phyloP scores from a whole-genome alignment of 2,329 filamentous ascomycete species.

The Berkeleyomyces basicola region DNA sequence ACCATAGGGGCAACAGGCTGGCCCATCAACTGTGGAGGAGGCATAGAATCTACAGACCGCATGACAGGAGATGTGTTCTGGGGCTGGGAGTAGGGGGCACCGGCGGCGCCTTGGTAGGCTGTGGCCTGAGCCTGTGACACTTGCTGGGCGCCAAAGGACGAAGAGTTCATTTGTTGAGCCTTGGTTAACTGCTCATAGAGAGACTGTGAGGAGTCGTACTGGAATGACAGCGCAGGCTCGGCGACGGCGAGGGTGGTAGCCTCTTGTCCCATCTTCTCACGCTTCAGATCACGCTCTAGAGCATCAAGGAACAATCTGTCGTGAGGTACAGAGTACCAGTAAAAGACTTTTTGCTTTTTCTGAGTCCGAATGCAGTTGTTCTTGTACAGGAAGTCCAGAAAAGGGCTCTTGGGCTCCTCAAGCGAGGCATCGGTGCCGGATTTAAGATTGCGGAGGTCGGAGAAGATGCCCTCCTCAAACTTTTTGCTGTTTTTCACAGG shows the following conservation, averaged over 20 bases:
- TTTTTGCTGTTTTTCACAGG: conserved; percentile 99
- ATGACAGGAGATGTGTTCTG: conserved; percentile 80
- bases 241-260: conserved; percentile 91
- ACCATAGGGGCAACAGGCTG: conserved; percentile 39
- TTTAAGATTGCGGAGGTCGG: conserved; percentile 93
- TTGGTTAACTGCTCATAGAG: conserved; percentile 99
- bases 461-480: conserved; percentile 99
- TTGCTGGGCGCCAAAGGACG: conserved; percentile 76
- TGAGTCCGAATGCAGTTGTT: conserved; percentile 99
- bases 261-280: conserved; percentile 98
- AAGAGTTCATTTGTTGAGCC: conserved; percentile 95
- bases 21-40: conserved; percentile 67
- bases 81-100: conserved; percentile 45
- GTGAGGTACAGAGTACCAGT: conserved; percentile 99
- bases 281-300: conserved; percentile 89
- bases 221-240: conserved; percentile 93
- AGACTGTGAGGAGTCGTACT: conserved; percentile 98
- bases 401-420: conserved; percentile 96
- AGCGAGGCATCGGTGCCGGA: conserved; percentile 95
- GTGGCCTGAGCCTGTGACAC: conserved; percentile 23
- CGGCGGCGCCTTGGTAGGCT: not conserved
- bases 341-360: conserved; percentile 99
- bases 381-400: conserved; percentile 98
- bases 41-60: conserved; percentile 86
- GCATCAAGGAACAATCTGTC: conserved; percentile 95